Percentiles rank a stretch among this genome's conserved stretches.
These are phyloP conservation scores for Spongiforma sp. DNA, from an alignment of 1,284 basidiomycete species.

Conservation along the genomic window DNA sequence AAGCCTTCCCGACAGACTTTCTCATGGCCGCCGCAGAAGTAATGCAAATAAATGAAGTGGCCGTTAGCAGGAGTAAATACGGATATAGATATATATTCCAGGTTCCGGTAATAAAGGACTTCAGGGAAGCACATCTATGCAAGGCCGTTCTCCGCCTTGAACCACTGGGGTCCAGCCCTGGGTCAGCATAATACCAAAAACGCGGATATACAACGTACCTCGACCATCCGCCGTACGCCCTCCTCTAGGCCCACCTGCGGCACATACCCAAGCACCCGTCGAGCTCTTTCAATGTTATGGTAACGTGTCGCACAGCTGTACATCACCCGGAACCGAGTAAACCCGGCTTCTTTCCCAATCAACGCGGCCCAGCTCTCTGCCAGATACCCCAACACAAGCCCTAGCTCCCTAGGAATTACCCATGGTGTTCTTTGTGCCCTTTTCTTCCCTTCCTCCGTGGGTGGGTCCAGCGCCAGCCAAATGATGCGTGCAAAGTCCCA, in stretches of 20 bases:
- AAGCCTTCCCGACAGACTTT: no score
- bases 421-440: conserved; percentile 46
- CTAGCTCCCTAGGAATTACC: conserved; percentile 69
- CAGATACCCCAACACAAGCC: conserved; percentile 71
- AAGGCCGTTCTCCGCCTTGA: conserved; percentile 37
- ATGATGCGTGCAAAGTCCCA: conserved; percentile 93
- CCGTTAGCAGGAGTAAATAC: conserved; percentile 10
- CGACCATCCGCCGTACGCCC: conserved; percentile 81
- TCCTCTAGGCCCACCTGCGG: conserved; percentile 91
- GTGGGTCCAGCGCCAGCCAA: conserved; percentile 83
- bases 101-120: no score
- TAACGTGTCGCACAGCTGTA: conserved; percentile 80
- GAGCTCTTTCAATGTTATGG: conserved; percentile 96
- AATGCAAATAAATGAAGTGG: background rate
- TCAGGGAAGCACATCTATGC: background rate
- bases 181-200: conserved; percentile 9
- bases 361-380: conserved; percentile 82
- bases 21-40: background rate
- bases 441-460: conserved; percentile 42
- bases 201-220: conserved; percentile 45
- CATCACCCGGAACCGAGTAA: conserved; percentile 88
- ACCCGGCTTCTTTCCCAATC: conserved; percentile 82
- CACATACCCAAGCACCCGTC: conserved; percentile 91
- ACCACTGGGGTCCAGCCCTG: conserved; percentile 21
- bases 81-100: background rate